Base-by-base conservation (phyloP, 352 stramenopile species). In the Plasmopara viticola region DNA sequence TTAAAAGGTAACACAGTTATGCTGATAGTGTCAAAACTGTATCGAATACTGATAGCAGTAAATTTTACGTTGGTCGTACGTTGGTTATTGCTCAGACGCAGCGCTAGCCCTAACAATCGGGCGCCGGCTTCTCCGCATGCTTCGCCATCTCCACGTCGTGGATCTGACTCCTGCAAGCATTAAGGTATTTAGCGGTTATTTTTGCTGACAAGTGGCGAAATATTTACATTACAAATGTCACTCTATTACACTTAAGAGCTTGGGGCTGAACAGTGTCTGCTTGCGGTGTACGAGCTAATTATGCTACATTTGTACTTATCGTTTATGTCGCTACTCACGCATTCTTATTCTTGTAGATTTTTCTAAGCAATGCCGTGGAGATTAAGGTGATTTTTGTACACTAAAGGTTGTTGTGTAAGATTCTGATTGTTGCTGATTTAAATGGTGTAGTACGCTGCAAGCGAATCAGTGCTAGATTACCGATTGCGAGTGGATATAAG, bases 121-220 rank as follows among this genome's bases (percentile, higher is more conserved):
- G 35, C 51, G 12, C 43, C 51, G 44, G 15, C 33, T 37, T 69
- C 52, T 17, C 52, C 60, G 9, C 45, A 17, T 42, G n/a, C 30
- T 39, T 41, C 59, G 48, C 33, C 51, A 12, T 62, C 54, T 37
- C 51, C 56, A 15, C 55, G 55, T 6, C 56, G 56, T 42, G 44
- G 33, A 41, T 65, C 56, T 51, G 20, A 41, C 6, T 68, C 61
- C n/a, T 58, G 48, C 6, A 63, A 62, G 20, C 57, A 50, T 57
- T 69, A 14, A 61, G 60, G 39, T 37, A 35, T 35, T 42, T 6
- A 12, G 0, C 43, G 25, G 5, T 15, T 51, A 28, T 7, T 56
- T 53, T 8, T 41, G 18, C 4, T 46, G 38, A 30, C 13, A 44
- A 12, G 20, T 25, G 3, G 1, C 20, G 3, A 3, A 3, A 12